A percentile compares a stretch with the other conserved stretches of the same genome.
phyloP scores from a whole-genome alignment of 495 filamentous ascomycete species.

The Penicillium canescens region DNA sequence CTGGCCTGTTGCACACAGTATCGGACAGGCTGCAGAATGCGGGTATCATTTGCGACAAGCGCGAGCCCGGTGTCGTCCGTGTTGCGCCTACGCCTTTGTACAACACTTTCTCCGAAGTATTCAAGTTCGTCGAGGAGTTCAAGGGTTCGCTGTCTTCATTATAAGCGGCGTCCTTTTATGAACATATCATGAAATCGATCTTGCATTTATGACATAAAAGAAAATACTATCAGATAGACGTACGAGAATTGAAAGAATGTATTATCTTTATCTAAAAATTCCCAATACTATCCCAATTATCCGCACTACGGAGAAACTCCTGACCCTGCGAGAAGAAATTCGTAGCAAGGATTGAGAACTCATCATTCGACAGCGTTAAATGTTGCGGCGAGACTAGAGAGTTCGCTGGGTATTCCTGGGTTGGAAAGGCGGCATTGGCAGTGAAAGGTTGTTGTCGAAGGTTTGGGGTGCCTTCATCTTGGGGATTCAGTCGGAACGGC shows the following conservation, averaged over 20 bases:
- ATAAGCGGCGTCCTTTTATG: background rate
- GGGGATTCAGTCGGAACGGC: slow-evolving; percentile 35
- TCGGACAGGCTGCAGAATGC: slow-evolving; percentile 65
- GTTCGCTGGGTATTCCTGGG: slow-evolving; percentile 21
- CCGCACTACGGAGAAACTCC: slow-evolving; percentile 40
- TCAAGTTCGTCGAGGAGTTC: slow-evolving; percentile 64
- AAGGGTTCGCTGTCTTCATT: slow-evolving; percentile 29
- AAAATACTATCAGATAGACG: background rate
- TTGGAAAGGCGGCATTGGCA: slow-evolving; percentile 13
- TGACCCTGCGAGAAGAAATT: slow-evolving; percentile 51
- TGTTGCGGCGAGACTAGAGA: slow-evolving; percentile 27
- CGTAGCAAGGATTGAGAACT: slow-evolving; percentile 48
- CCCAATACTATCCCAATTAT: slow-evolving; percentile 41
- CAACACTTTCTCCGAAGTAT: slow-evolving; percentile 80
- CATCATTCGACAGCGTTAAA: slow-evolving; percentile 41
- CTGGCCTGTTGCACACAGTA: slow-evolving; percentile 68
- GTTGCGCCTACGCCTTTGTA: slow-evolving; percentile 91
- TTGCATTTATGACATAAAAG: background rate
- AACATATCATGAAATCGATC: background rate
- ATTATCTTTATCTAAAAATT: slow-evolving; percentile 27
- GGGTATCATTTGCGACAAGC: slow-evolving; percentile 83
- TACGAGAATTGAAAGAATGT: background rate
- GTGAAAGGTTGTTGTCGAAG: slow-evolving; percentile 13
- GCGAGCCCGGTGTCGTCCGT: slow-evolving; percentile 89
- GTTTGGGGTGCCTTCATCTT: slow-evolving; percentile 20